A percentile compares a stretch with the other conserved stretches of the same genome.
Evolutionary conservation across 495 filamentous ascomycete species (phyloP).

Genomic region (Amphirosellinia nigrospora): DNA sequence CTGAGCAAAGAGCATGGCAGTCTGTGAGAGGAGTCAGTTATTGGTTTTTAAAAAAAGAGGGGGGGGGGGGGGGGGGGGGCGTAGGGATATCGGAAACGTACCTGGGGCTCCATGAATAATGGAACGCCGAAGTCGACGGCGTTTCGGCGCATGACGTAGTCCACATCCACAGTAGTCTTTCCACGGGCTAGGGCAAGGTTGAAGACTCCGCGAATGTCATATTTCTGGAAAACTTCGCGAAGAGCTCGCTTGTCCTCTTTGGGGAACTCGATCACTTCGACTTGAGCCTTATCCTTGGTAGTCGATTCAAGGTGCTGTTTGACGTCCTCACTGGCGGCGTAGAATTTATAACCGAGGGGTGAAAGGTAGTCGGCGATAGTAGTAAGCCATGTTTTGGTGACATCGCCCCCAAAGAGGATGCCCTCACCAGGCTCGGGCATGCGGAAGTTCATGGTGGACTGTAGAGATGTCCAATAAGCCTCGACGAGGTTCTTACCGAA

Average conservation of each 20-base stretch:
- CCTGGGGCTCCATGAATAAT: slow-evolving; percentile 98
- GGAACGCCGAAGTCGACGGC: slow-evolving; percentile 98
- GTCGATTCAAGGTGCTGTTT: slow-evolving; percentile 80
- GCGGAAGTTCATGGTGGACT: slow-evolving; percentile 99
- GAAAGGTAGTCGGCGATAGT: slow-evolving; percentile 81
- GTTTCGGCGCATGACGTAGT: slow-evolving; percentile 98
- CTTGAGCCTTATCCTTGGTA: slow-evolving; percentile 66
- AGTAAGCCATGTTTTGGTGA: slow-evolving; percentile 65
- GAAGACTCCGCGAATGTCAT: slow-evolving; percentile 94
- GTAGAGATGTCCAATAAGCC: slow-evolving; percentile 95
- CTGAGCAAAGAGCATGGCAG: slow-evolving; percentile 90
- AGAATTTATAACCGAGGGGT: slow-evolving; percentile 93
- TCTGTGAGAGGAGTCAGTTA: slow-evolving; percentile 59
- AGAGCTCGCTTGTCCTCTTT: slow-evolving; percentile 94
- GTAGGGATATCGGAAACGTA: slow-evolving; percentile 51
- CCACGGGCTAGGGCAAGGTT: slow-evolving; percentile 86
- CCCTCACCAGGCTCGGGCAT: slow-evolving; percentile 92
- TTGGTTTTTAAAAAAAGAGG: slow-evolving; percentile 37
- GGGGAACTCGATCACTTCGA: slow-evolving; percentile 97
- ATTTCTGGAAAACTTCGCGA: slow-evolving; percentile 95
- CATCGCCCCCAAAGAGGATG: slow-evolving; percentile 90
- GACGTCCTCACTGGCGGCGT: slow-evolving; percentile 78
- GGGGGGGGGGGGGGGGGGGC: too few relatives aligned
- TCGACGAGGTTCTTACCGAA: slow-evolving; percentile 95
- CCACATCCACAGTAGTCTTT: slow-evolving; percentile 85